Evolutionary conservation across 495 filamentous ascomycete genomes (phyloP).

Genomic region (Xylaria flabelliformis): DNA sequence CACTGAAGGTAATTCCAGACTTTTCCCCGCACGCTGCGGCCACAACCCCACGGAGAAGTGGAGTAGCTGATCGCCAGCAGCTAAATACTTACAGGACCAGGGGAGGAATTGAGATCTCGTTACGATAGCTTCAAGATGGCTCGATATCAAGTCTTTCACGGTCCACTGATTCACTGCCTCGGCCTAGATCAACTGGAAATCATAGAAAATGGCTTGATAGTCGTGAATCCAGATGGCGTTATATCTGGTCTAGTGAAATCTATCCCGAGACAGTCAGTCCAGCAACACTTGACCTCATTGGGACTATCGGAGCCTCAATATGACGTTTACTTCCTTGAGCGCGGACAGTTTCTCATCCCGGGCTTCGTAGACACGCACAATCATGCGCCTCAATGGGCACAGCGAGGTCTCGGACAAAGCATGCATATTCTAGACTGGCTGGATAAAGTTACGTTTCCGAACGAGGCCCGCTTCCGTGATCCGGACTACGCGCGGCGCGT

Average conservation of each 20-base stretch:
- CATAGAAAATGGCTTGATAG: slow-evolving; percentile 53
- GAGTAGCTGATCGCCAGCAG: slow-evolving; percentile 6
- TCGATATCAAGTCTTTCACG: slow-evolving; percentile 53
- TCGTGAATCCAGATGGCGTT: slow-evolving; percentile 49
- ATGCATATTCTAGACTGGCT: slow-evolving; percentile 66
- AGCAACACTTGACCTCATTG: slow-evolving; percentile 24
- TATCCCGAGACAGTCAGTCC: slow-evolving; percentile 25
- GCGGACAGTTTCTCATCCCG: slow-evolving; percentile 63
- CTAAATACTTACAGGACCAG: neutral
- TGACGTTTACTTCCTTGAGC: slow-evolving; percentile 47
- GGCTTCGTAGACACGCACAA: slow-evolving; percentile 72
- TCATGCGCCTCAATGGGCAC: slow-evolving; percentile 69
- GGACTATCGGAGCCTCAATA: slow-evolving; percentile 20
- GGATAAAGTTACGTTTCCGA: slow-evolving; percentile 64
- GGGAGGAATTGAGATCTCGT: neutral
- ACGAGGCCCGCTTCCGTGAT: slow-evolving; percentile 65
- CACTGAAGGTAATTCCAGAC: neutral
- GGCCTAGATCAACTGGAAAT: slow-evolving; percentile 51
- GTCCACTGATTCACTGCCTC: slow-evolving; percentile 60
- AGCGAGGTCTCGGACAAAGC: slow-evolving; percentile 65
- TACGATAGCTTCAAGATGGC: slow-evolving; percentile 19
- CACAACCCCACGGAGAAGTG: too few species aligned
- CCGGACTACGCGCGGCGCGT: slow-evolving; percentile 57
- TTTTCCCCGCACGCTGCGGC: slow-evolving; percentile 1
- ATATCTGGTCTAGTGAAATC: slow-evolving; percentile 46